These are phyloP conservation scores for Tuber melanosporum DNA, from an alignment of 495 filamentous ascomycete species.

Conservation along the genomic window DNA sequence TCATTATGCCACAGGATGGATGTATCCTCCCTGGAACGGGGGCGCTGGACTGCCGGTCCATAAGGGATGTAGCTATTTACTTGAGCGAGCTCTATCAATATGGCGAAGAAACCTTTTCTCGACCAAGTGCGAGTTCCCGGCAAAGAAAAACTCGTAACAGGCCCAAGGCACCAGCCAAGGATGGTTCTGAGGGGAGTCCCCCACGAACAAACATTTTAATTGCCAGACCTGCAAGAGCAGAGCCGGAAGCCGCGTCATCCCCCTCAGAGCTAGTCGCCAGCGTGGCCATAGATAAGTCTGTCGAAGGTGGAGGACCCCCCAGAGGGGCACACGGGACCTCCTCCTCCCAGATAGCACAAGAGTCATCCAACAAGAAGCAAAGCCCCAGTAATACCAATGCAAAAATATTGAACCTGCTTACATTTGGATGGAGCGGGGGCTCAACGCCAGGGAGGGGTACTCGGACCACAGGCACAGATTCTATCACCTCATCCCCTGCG, in stretches of 20 bases:
- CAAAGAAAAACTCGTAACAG: conserved; percentile 23
- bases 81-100: conserved; percentile 36
- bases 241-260: conserved; percentile 5
- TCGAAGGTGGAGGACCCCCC: neutral
- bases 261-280: conserved; percentile 8
- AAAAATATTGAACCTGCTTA: conserved; percentile 39
- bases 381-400: conserved; percentile 29
- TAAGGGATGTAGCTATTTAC: conserved; percentile 36
- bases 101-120: conserved; percentile 28
- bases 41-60: conserved; percentile 28
- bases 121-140: conserved; percentile 11
- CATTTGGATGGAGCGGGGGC: conserved; percentile 40
- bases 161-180: conserved; percentile 13
- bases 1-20: conserved; percentile 38
- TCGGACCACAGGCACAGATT: neutral
- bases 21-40: conserved; percentile 40
- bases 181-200: neutral
- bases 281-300: neutral
- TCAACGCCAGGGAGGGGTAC: conserved; percentile 11
- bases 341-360: conserved; percentile 2
- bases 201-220: conserved; percentile 14
- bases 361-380: conserved; percentile 16
- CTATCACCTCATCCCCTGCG: conserved; percentile 8
- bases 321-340: conserved; percentile 7
- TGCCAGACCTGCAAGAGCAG: conserved; percentile 12